These are phyloP conservation scores for Lentinula boryana DNA, from an alignment of 768 basidiomycete genomes.

Conservation along the genomic window DNA sequence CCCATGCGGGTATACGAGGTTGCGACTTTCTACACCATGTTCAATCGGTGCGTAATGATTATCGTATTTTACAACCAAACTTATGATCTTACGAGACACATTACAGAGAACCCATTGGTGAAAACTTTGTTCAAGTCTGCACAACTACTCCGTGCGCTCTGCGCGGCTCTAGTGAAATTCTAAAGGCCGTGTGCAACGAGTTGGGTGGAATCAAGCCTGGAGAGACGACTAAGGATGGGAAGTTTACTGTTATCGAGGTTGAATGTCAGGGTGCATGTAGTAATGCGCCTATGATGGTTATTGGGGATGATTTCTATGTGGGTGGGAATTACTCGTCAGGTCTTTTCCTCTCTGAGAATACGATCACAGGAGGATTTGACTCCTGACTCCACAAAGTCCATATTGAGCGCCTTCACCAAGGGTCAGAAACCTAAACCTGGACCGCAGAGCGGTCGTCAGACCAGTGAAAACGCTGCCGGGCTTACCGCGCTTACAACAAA, in stretches of 20 bases:
- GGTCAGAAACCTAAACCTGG: conserved; percentile 91
- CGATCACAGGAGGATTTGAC: conserved; percentile 74
- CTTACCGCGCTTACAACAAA: conserved; percentile 74
- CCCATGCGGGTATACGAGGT: conserved; percentile 99
- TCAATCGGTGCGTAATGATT: conserved; percentile 70
- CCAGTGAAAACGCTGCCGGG: conserved; percentile 91
- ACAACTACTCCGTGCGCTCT: conserved; percentile 99
- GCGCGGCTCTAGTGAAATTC: conserved; percentile 83
- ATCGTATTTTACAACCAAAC: not conserved
- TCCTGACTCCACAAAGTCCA: conserved; percentile 64
- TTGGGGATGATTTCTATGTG: conserved; percentile 97
- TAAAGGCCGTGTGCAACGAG: conserved; percentile 77
- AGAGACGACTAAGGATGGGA: conserved; percentile 91
- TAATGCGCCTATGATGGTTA: conserved; percentile 95
- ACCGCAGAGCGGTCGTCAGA: conserved; percentile 81
- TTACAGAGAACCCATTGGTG: conserved; percentile 83
- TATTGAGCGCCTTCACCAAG: conserved; percentile 73
- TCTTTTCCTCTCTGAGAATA: not conserved
- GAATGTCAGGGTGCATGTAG: conserved; percentile 99
- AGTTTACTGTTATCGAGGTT: conserved; percentile 96
- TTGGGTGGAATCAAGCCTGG: conserved; percentile 83
- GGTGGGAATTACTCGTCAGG: conserved; percentile 18
- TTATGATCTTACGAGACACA: not conserved
- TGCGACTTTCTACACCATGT: conserved; percentile 99
- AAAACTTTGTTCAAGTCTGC: conserved; percentile 96